phyloP scores from a whole-genome alignment of 2,329 filamentous ascomycete genomes.

The Seiridium cupressi region DNA sequence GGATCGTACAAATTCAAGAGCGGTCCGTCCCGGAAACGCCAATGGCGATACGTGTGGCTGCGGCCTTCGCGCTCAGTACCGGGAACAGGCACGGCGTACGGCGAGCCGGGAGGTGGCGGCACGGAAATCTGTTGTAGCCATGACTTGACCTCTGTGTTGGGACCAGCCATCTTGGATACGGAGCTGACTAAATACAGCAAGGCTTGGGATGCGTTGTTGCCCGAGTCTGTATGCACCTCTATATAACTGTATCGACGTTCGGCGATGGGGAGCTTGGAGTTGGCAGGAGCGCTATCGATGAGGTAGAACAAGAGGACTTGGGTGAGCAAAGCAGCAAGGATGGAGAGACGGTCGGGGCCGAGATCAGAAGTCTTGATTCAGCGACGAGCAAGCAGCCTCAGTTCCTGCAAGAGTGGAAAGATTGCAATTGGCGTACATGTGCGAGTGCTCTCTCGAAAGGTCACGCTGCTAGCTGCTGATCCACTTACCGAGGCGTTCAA shows the following conservation, averaged over 20 bases:
- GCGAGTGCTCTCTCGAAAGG: background rate
- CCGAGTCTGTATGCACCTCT: background rate
- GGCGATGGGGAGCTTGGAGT: background rate
- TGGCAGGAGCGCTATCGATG: background rate
- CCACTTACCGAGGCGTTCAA: constrained; percentile 10
- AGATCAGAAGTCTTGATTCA: too few relatives aligned
- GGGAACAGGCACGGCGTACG: constrained; percentile 76
- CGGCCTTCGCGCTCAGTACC: constrained; percentile 72
- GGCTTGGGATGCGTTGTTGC: background rate
- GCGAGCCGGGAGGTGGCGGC: constrained; percentile 48
- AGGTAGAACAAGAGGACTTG: background rate
- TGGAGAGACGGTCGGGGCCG: too few relatives aligned
- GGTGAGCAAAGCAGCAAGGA: background rate
- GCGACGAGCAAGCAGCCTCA: too few relatives aligned
- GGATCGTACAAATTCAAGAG: constrained; percentile 73
- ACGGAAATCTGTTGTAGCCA: constrained; percentile 34
- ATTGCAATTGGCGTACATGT: background rate
- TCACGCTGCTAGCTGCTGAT: constrained; percentile 7
- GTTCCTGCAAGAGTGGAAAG: background rate
- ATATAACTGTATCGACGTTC: background rate
- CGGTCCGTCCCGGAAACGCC: constrained; percentile 68
- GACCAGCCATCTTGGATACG: constrained; percentile 26
- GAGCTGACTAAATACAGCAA: background rate
- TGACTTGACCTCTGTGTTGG: constrained; percentile 33
- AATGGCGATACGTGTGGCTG: constrained; percentile 79